These are phyloP conservation scores for Colletotrichum sansevieriae DNA, from an alignment of 2,329 filamentous ascomycete species.

Conservation along the genomic window DNA sequence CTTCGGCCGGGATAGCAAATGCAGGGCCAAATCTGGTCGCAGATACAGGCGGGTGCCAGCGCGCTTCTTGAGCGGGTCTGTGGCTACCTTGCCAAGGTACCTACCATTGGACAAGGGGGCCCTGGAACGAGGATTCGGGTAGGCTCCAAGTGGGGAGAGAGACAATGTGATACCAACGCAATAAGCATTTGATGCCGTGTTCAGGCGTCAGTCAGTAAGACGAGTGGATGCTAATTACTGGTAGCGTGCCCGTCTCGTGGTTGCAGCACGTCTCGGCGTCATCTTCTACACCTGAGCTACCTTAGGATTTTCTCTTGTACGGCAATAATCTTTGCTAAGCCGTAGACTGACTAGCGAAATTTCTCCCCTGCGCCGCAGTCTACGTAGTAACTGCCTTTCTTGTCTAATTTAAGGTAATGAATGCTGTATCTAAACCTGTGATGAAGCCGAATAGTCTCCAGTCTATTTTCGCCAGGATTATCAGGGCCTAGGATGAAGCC, in stretches of 20 bases:
- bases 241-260: conserved; percentile 19
- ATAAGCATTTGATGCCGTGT: conserved; percentile 24
- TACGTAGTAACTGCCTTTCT: no score
- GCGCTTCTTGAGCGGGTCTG: conserved; percentile 35
- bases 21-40: conserved; percentile 33
- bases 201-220: conserved; percentile 1
- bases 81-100: background rate
- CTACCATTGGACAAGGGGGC: conserved; percentile 18
- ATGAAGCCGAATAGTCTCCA: conserved; percentile 1
- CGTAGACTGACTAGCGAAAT: background rate
- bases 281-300: background rate
- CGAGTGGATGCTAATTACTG: conserved; percentile 7
- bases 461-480: conserved; percentile 6
- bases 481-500: conserved; percentile 5
- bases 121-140: conserved; percentile 33
- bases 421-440: background rate
- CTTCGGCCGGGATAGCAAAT: conserved; percentile 38
- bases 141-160: conserved; percentile 14
- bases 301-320: background rate
- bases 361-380: background rate
- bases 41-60: conserved; percentile 32
- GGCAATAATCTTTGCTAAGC: background rate
- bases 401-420: no score
- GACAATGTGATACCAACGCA: background rate
- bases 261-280: background rate